Conservation (phyloP, 2,329 filamentous ascomycete species). For the Hymenoscyphus linearis region DNA sequence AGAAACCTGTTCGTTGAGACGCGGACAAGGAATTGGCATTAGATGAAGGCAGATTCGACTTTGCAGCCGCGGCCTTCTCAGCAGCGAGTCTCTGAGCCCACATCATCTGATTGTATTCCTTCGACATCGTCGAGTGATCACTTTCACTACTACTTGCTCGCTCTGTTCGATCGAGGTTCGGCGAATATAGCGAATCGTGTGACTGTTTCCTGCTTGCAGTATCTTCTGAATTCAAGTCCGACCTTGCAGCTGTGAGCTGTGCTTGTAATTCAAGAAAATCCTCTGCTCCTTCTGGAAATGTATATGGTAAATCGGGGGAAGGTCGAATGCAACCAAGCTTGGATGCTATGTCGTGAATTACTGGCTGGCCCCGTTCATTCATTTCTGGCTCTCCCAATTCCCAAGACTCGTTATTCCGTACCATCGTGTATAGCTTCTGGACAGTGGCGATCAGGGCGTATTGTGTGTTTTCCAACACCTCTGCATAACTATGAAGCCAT, state of each 20-base stretch:
- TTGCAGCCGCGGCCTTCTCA: conserved; percentile 1
- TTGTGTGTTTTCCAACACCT: conserved; percentile 61
- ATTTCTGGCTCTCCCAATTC: conserved; percentile 58
- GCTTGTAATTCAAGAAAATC: conserved; percentile 52
- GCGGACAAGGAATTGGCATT: conserved; percentile 14
- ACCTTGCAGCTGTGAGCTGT: conserved; percentile 40
- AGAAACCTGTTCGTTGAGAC: conserved; percentile 6
- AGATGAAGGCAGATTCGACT: not conserved
- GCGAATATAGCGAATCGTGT: conserved; percentile 20
- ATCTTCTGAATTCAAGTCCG: conserved; percentile 21
- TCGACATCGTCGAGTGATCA: conserved; percentile 25
- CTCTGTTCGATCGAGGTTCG: conserved; percentile 20
- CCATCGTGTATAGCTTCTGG: conserved; percentile 61
- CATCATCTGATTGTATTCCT: conserved; percentile 24
- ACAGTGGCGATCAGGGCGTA: conserved; percentile 59
- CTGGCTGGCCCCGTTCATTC: conserved; percentile 57
- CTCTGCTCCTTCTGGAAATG: conserved; percentile 57
- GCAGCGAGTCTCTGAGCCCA: conserved; percentile 18
- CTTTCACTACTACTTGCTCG: conserved; percentile 27
- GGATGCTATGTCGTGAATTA: conserved; percentile 60
- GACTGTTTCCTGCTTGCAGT: conserved; percentile 17
- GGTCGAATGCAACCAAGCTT: conserved; percentile 60
- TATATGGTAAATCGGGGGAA: conserved; percentile 52
- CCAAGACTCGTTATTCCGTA: conserved; percentile 53
- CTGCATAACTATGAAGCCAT: conserved; percentile 47